Conservation (phyloP, 371 early-diverging fungal genomes). For the Rhizopus arrhizus region DNA sequence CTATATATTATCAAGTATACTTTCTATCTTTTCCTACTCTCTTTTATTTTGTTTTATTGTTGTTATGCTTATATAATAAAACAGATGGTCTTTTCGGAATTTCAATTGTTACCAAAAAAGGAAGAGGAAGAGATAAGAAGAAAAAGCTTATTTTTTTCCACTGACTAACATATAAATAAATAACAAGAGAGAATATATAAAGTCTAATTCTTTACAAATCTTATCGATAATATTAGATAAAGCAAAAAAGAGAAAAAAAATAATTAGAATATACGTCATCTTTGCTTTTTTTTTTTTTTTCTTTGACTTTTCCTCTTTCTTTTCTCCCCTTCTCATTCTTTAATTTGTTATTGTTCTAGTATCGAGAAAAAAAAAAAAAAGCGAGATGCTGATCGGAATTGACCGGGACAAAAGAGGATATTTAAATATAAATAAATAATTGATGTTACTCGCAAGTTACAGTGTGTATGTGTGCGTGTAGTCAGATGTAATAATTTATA, state of each 20-base stretch:
- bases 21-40: not conserved
- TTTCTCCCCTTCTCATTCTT: not conserved
- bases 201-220: not conserved
- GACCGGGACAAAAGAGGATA: constrained; percentile 2
- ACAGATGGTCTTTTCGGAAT: not conserved
- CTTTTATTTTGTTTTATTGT: too few species aligned
- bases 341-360: not conserved
- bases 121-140: constrained; percentile 5
- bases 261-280: not conserved
- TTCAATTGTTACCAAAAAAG: constrained; percentile 1
- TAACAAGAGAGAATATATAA: not conserved
- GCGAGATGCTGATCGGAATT: constrained; percentile 1
- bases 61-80: not conserved
- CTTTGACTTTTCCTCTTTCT: not conserved
- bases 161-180: not conserved
- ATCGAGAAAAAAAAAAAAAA: not conserved
- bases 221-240: constrained; percentile 8
- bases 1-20: not conserved
- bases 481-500: not conserved
- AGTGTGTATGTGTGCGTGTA: not conserved
- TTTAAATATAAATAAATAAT: not conserved
- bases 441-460: not conserved
- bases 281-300: not conserved
- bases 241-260: not conserved
- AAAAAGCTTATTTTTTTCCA: not conserved